Base-by-base conservation (phyloP, 768 basidiomycete genomes). In the Macrolepiota dolichaula region DNA sequence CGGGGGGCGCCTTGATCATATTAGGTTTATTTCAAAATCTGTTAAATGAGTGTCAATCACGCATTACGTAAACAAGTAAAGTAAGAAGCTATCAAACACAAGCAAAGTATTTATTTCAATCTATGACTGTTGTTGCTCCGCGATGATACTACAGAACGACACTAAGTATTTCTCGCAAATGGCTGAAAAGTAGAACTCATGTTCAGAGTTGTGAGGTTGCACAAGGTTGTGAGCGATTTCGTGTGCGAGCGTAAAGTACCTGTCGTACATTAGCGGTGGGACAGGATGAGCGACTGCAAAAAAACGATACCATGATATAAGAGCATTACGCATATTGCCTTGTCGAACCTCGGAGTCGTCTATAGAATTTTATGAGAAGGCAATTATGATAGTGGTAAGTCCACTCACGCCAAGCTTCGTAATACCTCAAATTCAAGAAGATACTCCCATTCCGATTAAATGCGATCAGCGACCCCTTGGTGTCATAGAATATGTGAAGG, bases 221-320 rank as follows among this genome's bases (percentile, higher is more conserved):
- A 96, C 88, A 1, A 97, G 77, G 68, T 96, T 98, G 73, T 98
- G 95, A 9, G 92, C 92, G 65, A 94, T 91, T 69, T 94, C 94
- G 70, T 97, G 96, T 0, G 96, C 94, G 13, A 97, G 80, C 0
- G 91, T 88, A 68, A 96, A 93, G 73, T 89, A 99, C 91, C 91
- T 90, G 52, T 9, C 29, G 25, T n/a, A 37, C 49, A 42, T 51
- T 17, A 46, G 52, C 4, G 37, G 35, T 47, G 19, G 29, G 49
- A 24, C 13, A 46, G 27, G 22, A 55, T 19, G 40, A 53, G 35
- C 37, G 17, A 15, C 3, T n/a, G n/a, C 27, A 27, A 40, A 25
- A 51, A 10, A 0, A 51, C 49, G 69, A 24, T 60, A 91, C 91
- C 93, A 96, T 13, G 92, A 92, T 35, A 90, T 88, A 62, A 87